Percentiles rank a stretch among this genome's conserved stretches.
These are phyloP conservation scores for Annulohypoxylon moriforme DNA, from an alignment of 495 filamentous ascomycete genomes.

Conservation along the genomic window DNA sequence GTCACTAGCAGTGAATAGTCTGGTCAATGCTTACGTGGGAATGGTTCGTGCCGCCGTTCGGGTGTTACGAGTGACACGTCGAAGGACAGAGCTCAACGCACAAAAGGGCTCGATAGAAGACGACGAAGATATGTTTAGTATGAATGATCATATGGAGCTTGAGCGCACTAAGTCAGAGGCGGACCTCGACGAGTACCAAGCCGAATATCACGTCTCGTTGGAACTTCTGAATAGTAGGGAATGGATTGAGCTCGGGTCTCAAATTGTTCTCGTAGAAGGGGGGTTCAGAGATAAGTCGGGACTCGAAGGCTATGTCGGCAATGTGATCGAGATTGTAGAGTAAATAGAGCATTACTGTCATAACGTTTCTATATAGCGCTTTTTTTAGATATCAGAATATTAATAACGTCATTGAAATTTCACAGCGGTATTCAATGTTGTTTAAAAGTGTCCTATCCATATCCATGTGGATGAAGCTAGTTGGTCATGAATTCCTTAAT, in stretches of 20 bases:
- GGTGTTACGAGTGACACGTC: constrained; percentile 60
- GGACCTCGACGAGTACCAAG: constrained; percentile 51
- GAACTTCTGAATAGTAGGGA: constrained; percentile 80
- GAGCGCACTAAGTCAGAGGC: constrained; percentile 45
- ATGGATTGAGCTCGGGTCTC: constrained; percentile 85
- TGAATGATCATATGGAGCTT: constrained; percentile 66
- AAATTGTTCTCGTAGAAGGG: constrained; percentile 75
- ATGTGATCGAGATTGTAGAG: constrained; percentile 66
- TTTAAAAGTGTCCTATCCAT: constrained; percentile 2
- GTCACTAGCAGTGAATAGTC: constrained; percentile 58
- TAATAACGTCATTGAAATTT: not conserved
- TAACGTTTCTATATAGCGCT: not conserved
- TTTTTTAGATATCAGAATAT: constrained; percentile 19
- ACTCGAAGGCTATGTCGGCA: constrained; percentile 74
- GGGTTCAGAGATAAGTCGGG: constrained; percentile 69
- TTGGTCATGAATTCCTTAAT: not conserved
- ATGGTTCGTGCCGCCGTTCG: constrained; percentile 86
- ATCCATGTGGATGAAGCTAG: not conserved
- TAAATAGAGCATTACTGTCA: constrained; percentile 39
- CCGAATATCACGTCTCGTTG: constrained; percentile 74
- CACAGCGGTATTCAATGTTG: constrained; percentile 4
- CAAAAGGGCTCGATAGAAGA: constrained; percentile 52
- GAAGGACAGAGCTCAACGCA: constrained; percentile 29
- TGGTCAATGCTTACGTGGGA: constrained; percentile 84
- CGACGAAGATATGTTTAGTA: constrained; percentile 69